Evolutionary conservation across 2,329 filamentous ascomycete genomes (phyloP), one percentile per base, ranked within the genome.

Genomic region (Diplodia sapinea): DNA sequence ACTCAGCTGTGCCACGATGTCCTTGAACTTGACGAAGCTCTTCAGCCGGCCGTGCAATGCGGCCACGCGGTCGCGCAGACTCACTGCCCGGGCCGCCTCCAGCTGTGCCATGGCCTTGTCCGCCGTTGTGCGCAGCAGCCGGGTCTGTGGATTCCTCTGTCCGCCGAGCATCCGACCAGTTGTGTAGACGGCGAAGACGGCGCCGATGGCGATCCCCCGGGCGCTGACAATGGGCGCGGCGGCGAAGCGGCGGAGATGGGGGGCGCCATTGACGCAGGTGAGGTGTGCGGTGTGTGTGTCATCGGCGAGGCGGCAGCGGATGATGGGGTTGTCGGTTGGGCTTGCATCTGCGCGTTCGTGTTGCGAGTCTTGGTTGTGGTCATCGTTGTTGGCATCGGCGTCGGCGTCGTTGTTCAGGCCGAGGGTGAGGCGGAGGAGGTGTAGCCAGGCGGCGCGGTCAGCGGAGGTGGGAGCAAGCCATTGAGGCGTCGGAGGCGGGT

Each of bases 21-120:
- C 17, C 7, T n/a, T n/a, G 17, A n/a, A 47, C n/a, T n/a, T n/a
- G 17, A 47, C 17, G 13, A 47, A 47, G 17, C 4, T 8, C 7
- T 47, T 47, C 17, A 20, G 17, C 43, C 13, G 13, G 6, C 8
- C 43, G 7, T 47, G 43, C 7, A 47, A 9, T 3, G 43, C 17
- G 0, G 43, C 8, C 1, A 47, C 2, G n/a, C 43, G 43, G 7
- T 20, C 43, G 17, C 43, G 43, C 7, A 20, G n/a, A 3, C n/a
- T 9, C 17, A n/a, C 43, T 7, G 43, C 43, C 8, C 43, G 43
- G 3, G 43, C 43, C 8, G 63, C 43, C 13, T 70, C 69, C 9
- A 72, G 65, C 49, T 69, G 26, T 9, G 65, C 49, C 68, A 69
- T 65, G 51, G 68, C 71, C 56, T 67, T 71, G 8, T 17, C 50